Evolutionary conservation across 2,329 filamentous ascomycete genomes (phyloP).

Genomic region (Chaetomiaceae sp.): DNA sequence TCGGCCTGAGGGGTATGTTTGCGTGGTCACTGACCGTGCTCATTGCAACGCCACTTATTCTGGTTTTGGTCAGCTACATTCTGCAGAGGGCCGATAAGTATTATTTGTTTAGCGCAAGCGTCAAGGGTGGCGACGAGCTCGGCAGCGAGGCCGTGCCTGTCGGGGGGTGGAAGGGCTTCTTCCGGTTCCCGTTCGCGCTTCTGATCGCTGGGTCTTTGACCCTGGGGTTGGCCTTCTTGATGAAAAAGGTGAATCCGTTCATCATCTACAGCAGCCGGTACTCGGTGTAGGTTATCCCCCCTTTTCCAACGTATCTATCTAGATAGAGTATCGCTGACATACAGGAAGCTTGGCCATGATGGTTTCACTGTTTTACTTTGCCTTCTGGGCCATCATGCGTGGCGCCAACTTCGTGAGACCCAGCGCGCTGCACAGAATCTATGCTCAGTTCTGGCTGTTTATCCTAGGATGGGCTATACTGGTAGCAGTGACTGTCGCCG

Average conservation of each 20-base stretch:
- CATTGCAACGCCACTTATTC: conserved; percentile 69
- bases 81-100: conserved; percentile 73
- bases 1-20: conserved; percentile 78
- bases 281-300: conserved; percentile 51
- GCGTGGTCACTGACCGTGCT: conserved; percentile 81
- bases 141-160: conserved; percentile 59
- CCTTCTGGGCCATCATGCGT: conserved; percentile 77
- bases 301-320: neutral
- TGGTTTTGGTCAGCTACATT: conserved; percentile 65
- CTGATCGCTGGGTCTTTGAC: conserved; percentile 63
- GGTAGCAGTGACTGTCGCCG: conserved; percentile 68
- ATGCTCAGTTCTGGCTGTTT: conserved; percentile 81
- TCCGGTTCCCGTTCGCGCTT: conserved; percentile 76
- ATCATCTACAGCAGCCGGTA: conserved; percentile 90
- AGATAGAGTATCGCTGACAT: conserved; percentile 14
- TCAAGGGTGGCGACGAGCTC: conserved; percentile 54
- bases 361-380: conserved; percentile 71
- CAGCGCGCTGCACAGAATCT: conserved; percentile 79
- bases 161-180: conserved; percentile 75
- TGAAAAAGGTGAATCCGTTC: conserved; percentile 80
- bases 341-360: conserved; percentile 70
- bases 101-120: conserved; percentile 72
- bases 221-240: conserved; percentile 66
- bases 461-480: conserved; percentile 67
- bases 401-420: conserved; percentile 76